Conservation (phyloP, 2,329 filamentous ascomycete species). For the Cryphonectria nitschkei region DNA sequence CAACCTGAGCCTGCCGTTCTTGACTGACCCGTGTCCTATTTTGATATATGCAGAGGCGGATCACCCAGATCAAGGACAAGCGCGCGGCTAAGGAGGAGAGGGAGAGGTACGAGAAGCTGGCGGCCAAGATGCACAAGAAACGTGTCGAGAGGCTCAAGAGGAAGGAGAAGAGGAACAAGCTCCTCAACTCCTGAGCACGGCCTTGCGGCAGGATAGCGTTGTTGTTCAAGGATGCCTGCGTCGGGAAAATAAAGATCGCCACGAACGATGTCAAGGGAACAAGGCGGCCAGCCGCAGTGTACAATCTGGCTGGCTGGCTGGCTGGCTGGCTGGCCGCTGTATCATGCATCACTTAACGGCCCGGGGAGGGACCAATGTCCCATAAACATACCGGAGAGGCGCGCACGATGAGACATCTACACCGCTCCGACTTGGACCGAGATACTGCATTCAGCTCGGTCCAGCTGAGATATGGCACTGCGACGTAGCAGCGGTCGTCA, state of each 20-base stretch:
- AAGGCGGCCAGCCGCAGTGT: slow-evolving; percentile 4
- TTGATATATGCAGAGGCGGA: slow-evolving; percentile 60
- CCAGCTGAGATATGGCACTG: background rate
- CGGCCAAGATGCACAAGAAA: slow-evolving; percentile 97
- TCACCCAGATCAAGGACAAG: slow-evolving; percentile 82
- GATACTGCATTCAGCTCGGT: background rate
- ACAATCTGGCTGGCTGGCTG: background rate
- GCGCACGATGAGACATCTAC: slow-evolving; percentile 3
- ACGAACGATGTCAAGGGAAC: background rate
- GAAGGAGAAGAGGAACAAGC: slow-evolving; percentile 94
- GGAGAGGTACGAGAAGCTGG: slow-evolving; percentile 90
- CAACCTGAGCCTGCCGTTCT: background rate
- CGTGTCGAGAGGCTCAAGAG: slow-evolving; percentile 90
- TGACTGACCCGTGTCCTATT: slow-evolving; percentile 25
- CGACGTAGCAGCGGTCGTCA: slow-evolving; percentile 16
- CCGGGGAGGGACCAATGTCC: background rate
- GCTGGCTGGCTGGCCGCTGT: slow-evolving; percentile 12
- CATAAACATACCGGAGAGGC: background rate
- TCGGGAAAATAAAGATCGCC: slow-evolving; percentile 3
- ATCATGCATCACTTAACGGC: slow-evolving; percentile 12
- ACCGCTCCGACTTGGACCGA: background rate
- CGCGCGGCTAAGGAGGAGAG: slow-evolving; percentile 89
- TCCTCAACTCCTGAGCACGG: slow-evolving; percentile 64
- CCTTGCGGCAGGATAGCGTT: slow-evolving; percentile 4
- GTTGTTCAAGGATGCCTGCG: slow-evolving; percentile 13